Evolutionary conservation across 2,329 filamentous ascomycete species (phyloP).

Genomic region (Phoma sp.): DNA sequence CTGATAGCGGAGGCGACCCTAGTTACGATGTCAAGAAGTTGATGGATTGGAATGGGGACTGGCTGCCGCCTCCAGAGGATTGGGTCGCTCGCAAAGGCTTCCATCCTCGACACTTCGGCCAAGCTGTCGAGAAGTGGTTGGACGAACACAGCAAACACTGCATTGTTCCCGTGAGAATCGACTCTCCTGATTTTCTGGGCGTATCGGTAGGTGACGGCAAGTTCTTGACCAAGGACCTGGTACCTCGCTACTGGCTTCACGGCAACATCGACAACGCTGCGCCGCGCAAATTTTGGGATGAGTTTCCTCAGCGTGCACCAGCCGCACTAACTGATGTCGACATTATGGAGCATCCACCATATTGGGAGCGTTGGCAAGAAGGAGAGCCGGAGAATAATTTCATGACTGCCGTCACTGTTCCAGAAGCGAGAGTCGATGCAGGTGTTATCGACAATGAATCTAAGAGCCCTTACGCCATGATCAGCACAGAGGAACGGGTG

Average conservation of each 20-base stretch:
- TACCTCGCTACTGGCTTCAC: slow-evolving; percentile 39
- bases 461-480: slow-evolving; percentile 5
- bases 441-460: slow-evolving; percentile 23
- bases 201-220: not conserved
- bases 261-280: slow-evolving; percentile 28
- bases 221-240: slow-evolving; percentile 29
- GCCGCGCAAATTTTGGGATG: slow-evolving; percentile 36
- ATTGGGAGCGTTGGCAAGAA: slow-evolving; percentile 39
- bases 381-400: slow-evolving; percentile 11
- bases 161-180: slow-evolving; percentile 14
- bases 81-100: slow-evolving; percentile 51
- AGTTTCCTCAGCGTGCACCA: slow-evolving; percentile 27
- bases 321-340: slow-evolving; percentile 32
- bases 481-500: slow-evolving; percentile 16
- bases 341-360: slow-evolving; percentile 28
- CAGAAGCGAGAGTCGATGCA: slow-evolving; percentile 31
- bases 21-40: slow-evolving; percentile 46
- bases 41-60: slow-evolving; percentile 54
- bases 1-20: slow-evolving; percentile 40
- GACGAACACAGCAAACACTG: slow-evolving; percentile 20
- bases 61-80: slow-evolving; percentile 54
- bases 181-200: slow-evolving; percentile 8
- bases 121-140: slow-evolving; percentile 43
- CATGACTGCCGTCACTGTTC: slow-evolving; percentile 24
- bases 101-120: slow-evolving; percentile 39